phyloP scores from a whole-genome alignment of 1,139 yeast species.

The Yamadazyma atmosphaerica region DNA sequence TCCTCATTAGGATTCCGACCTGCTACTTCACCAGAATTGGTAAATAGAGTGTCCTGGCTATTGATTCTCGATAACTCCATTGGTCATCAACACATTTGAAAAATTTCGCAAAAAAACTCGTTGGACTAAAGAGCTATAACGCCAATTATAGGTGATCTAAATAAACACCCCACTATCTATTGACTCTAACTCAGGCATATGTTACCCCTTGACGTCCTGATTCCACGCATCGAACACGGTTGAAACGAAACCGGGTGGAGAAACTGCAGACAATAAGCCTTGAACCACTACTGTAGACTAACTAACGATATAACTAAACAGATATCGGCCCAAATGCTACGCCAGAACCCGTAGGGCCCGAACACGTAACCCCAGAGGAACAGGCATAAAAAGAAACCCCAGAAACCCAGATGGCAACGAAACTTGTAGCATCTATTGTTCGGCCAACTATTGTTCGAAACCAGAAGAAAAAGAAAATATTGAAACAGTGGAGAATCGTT shows the following conservation, averaged over 20 bases:
- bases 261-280: neutral
- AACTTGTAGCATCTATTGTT: neutral
- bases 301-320: neutral
- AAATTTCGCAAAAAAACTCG: neutral
- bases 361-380: too few relatives aligned
- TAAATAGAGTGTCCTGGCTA: constrained; percentile 10
- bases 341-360: too few relatives aligned
- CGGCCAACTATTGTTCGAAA: neutral
- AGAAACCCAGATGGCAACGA: neutral
- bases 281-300: neutral
- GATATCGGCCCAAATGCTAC: too few relatives aligned
- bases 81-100: neutral
- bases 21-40: neutral
- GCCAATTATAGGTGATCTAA: too few relatives aligned
- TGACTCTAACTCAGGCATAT: too few relatives aligned
- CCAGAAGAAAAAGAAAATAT: neutral
- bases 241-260: neutral
- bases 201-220: neutral
- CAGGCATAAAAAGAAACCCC: neutral
- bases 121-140: neutral
- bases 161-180: too few relatives aligned
- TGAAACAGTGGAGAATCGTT: neutral
- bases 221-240: neutral
- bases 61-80: constrained; percentile 5
- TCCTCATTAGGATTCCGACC: neutral